Conservation (phyloP, 768 basidiomycete genomes). For the Nidula microcarpa region DNA sequence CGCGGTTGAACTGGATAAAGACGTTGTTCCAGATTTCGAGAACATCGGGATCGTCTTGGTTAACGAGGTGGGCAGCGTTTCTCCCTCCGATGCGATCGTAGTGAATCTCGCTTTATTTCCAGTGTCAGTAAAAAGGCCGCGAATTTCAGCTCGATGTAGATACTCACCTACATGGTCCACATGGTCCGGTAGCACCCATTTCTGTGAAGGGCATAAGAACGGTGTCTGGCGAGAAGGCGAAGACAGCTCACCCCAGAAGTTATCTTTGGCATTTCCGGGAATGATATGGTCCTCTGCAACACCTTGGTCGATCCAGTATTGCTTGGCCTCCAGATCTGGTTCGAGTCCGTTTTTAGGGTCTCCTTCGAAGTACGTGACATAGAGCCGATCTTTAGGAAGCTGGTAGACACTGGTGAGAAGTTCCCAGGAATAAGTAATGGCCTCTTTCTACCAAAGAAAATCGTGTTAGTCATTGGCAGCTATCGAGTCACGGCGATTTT, state of each 20-base stretch:
- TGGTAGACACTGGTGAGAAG: constrained; percentile 87
- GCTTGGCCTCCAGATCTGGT: constrained; percentile 84
- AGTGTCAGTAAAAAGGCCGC: too few species aligned
- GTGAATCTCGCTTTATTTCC: constrained; percentile 76
- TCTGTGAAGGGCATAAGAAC: constrained; percentile 43
- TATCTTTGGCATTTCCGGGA: constrained; percentile 94
- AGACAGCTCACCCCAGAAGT: constrained; percentile 86
- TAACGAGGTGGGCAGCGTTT: constrained; percentile 90
- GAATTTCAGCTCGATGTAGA: neutral
- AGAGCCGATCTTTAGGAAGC: constrained; percentile 86
- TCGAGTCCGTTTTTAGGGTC: constrained; percentile 82
- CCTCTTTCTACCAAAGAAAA: constrained; percentile 68
- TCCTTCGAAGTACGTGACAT: constrained; percentile 98
- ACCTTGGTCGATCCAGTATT: constrained; percentile 87
- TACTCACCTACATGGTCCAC: constrained; percentile 87
- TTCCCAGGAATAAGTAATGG: constrained; percentile 91
- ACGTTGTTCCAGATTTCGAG: constrained; percentile 99
- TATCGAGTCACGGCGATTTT: constrained; percentile 5
- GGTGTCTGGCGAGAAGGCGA: neutral
- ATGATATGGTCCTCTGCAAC: constrained; percentile 87
- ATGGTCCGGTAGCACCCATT: constrained; percentile 98
- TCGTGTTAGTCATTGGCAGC: neutral
- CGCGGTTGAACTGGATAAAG: constrained; percentile 98
- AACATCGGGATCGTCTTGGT: constrained; percentile 94
- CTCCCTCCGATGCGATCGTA: constrained; percentile 98